These are phyloP conservation scores for Sarcomyxa edulis DNA, from an alignment of 768 basidiomycete species.

Conservation along the genomic window DNA sequence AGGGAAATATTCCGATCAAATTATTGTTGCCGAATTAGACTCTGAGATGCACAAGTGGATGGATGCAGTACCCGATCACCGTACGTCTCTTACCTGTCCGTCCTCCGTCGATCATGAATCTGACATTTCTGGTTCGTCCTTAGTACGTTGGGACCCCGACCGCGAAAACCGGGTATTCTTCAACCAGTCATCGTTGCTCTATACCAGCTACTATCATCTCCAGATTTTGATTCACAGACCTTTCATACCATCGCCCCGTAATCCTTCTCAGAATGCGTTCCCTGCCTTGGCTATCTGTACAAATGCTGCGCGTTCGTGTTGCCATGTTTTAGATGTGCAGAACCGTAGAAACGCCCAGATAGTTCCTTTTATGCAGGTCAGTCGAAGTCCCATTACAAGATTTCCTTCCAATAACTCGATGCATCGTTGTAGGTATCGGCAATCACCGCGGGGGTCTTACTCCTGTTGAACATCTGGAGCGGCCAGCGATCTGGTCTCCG, in stretches of 20 bases:
- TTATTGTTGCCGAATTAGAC: slow-evolving; percentile 55
- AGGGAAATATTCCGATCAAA: slow-evolving; percentile 42
- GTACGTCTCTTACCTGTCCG: slow-evolving; percentile 21
- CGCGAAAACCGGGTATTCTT: slow-evolving; percentile 13
- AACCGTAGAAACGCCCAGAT: slow-evolving; percentile 1
- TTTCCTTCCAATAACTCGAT: background rate
- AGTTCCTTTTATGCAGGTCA: slow-evolving; percentile 8
- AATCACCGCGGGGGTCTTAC: slow-evolving; percentile 28
- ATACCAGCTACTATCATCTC: slow-evolving; percentile 15
- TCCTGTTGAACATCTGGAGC: slow-evolving; percentile 46
- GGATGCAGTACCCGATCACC: slow-evolving; percentile 44
- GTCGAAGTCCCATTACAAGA: slow-evolving; percentile 12
- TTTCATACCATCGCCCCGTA: slow-evolving; percentile 52
- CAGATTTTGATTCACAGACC: slow-evolving; percentile 67
- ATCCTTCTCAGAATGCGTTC: slow-evolving; percentile 23
- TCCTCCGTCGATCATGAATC: slow-evolving; percentile 12
- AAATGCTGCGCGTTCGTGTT: slow-evolving; percentile 61
- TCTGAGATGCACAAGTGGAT: slow-evolving; percentile 61
- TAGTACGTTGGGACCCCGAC: slow-evolving; percentile 25
- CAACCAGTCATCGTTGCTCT: slow-evolving; percentile 16
- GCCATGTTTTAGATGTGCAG: slow-evolving; percentile 45
- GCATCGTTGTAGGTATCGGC: slow-evolving; percentile 10
- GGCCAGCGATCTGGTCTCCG: slow-evolving; percentile 25
- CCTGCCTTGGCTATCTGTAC: slow-evolving; percentile 68
- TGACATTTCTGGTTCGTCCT: slow-evolving; percentile 16